Evolutionary conservation across 768 basidiomycete species (phyloP).

Genomic region (Tricholoma saponaceum): DNA sequence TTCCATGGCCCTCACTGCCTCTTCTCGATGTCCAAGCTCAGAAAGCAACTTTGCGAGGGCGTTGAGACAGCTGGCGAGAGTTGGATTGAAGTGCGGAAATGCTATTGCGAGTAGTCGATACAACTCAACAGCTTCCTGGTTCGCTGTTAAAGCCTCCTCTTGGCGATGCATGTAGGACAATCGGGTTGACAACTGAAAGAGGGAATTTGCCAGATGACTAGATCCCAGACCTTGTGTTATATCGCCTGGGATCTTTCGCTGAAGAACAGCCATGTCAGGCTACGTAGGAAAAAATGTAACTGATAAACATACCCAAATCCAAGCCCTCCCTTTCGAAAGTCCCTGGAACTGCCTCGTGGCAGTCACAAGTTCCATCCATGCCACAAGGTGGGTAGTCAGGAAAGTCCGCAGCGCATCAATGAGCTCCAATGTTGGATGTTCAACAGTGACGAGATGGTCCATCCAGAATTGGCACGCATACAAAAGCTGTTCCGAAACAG

Average conservation of each 20-base stretch:
- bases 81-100: background rate
- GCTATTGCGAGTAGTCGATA: background rate
- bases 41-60: background rate
- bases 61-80: slow-evolving; percentile 1
- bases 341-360: too few relatives aligned
- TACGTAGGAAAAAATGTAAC: too few relatives aligned
- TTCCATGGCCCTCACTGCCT: too few relatives aligned
- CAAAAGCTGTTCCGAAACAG: slow-evolving; percentile 5
- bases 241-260: background rate
- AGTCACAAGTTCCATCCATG: too few relatives aligned
- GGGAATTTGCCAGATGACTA: slow-evolving; percentile 1
- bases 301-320: too few relatives aligned
- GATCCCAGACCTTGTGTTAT: background rate
- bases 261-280: too few relatives aligned
- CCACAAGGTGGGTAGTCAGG: slow-evolving; percentile 1
- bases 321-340: too few relatives aligned
- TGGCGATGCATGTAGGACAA: slow-evolving; percentile 2
- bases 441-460: slow-evolving; percentile 2
- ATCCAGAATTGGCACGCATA: slow-evolving; percentile 7
- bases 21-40: too few relatives aligned
- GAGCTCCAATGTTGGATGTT: background rate
- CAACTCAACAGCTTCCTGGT: slow-evolving; percentile 5
- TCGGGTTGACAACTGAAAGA: background rate
- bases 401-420: slow-evolving; percentile 2
- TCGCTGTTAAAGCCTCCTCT: slow-evolving; percentile 6